Base-by-base conservation (phyloP, 495 filamentous ascomycete genomes). In the Penicillium ucsense region DNA sequence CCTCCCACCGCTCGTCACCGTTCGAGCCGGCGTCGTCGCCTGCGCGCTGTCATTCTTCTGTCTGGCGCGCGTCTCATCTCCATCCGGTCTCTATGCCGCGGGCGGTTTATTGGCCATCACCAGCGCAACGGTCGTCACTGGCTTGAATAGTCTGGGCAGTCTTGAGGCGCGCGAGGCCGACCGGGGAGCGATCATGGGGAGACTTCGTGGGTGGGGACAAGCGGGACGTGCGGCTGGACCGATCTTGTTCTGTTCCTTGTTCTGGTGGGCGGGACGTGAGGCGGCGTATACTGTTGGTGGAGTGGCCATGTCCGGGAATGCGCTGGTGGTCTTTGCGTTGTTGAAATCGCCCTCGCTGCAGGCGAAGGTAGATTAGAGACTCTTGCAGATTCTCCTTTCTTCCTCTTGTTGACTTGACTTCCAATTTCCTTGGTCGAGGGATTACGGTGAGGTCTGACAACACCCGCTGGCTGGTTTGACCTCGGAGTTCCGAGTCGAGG, bases 241-340 rank as follows among this genome's bases (percentile, higher is more conserved):
- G 2, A 56, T 97, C 28, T 60, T 94, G 39, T 99, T 97, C 57
- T 96, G 91, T 54, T 84, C 86, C n/a, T 73, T 99, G 48, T 99
- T 97, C 68, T 99, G 92, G 92, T 99, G 94, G 94, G 90, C 88
- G 31, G 92, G 94, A 0, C 71, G 92, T 35, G 84, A 94, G 57
- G 68, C 82, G 10, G 92, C 92, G 1, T 99, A 95, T 63, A 73
- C 70, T 2, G 72, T 85, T 60, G 94, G 92, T 3, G 87, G 88
- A 0, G 61, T 75, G 32, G 88, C 86, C 3, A 95, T 97, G 75
- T 57, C 84, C 27, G 79, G 62, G 6, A 89, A 95, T 34, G 76
- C 75, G 35, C 70, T 71, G 43, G 61, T 86, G n/a, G 87, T 83
- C 0, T 86, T 94, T 60, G 74, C 75, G 12, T 75, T 79, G 8